Evolutionary conservation across 176 grass and related monocot genomes (phyloP), one percentile per base, ranked within the genome.

Genomic region (Rhynchospora breviuscula): DNA sequence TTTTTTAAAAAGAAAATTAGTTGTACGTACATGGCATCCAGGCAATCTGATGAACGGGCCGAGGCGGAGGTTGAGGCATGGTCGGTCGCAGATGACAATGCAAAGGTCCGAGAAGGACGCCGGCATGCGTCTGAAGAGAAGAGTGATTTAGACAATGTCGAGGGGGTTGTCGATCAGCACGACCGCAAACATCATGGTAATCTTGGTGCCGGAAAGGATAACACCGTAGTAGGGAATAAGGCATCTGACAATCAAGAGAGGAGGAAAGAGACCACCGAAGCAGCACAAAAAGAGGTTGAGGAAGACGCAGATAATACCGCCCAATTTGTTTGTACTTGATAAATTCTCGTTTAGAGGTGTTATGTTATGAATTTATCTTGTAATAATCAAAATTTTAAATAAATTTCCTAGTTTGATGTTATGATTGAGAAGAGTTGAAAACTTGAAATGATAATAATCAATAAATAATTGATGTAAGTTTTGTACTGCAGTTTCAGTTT

Each of bases 51-150:
- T 62, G 74, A 87, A 76, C 84, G 82, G 10, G 2, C 35, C 35
- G 84, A 91, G 49, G 84, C 51, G 45, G 85, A 93, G 83, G 17
- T 9, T 22, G 78, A 67, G 56, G 84, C 89, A 23, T 85, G 57
- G 10, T 54, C 25, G 7, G 89, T 84, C 0, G 73, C 88, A 3
- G 89, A 97, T 59, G 89, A 91, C 84, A 87, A 93, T 59, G 61
- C 94, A 19, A 48, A 79, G 81, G 18, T 74, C 45, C 88, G 79
- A 31, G 81, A 57, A 17, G 83, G 78, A 58, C 73, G 58, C 79
- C 69, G 1, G 18, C 31, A 1, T 31, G 25, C 35, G 35, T 40
- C 2, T 40, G 4, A 12, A 60, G 10, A 26, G 22, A 63, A 63
- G 61, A 22, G 8, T 66, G 23, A 14, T 4, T 54, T 52, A 17